Base-by-base conservation (phyloP, 2,329 filamentous ascomycete species). In the Fusarium sacchari region DNA sequence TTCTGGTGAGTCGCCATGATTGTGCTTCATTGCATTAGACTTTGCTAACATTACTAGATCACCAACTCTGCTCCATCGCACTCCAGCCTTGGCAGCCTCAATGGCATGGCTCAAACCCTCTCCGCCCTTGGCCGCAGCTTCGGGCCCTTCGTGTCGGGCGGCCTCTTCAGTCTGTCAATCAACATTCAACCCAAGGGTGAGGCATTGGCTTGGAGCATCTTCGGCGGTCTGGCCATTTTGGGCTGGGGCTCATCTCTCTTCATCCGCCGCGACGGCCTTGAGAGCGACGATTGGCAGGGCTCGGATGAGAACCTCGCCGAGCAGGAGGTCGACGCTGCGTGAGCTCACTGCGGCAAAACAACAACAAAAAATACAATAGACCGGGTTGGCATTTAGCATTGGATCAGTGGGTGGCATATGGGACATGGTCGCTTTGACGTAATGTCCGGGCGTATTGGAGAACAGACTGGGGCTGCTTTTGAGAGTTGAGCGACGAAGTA, bases 71-170 rank as follows among this genome's bases (percentile, higher is more conserved):
- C 95, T 0, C 94, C 95, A 0, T 94, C 95, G 13, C 90, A 96
- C 81, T 91, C 93, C 10, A 95, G 94, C 1, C 88, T 99, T 0
- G 96, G 96, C 7, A 95, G 94, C 0, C 87, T 99, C 32, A 98
- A 99, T 79, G 96, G 96, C 15, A 88, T 98, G 37, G 96, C 96
- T 0, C 96, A 99, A 82, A 97, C 95, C 0, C 89, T 99, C 1
- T 97, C 94, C 0, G 96, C 96, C 0, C 94, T 94, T 0, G 96
- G 96, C 14, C 91, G 96, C 67, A 95, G 95, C 47, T 89, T 94
- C 1, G 96, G 96, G 0, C 96, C 96, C 0, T 95, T 98, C 74
- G 85, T 97, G 1, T 96, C 95, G 0, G 96, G 96, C 1, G 91
- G 91, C 1, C 85, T 99, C 1, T 99, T 97, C 81, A 94, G 94